phyloP scores from a whole-genome alignment of 495 filamentous ascomycete genomes.

The Lepraria neglecta region DNA sequence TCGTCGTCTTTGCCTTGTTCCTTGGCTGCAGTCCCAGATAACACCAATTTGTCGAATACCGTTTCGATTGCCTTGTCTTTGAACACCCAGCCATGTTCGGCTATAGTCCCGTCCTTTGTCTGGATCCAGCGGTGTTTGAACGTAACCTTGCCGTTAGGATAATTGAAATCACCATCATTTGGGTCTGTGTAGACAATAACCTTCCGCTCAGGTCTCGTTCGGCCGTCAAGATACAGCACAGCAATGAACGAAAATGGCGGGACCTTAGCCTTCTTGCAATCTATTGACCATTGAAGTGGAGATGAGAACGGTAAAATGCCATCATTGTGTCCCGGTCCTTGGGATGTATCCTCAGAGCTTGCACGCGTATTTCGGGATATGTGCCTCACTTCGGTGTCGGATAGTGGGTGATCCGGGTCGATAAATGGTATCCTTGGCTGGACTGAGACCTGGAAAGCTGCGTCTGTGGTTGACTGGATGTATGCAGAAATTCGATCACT shows the following conservation, averaged over 20 bases:
- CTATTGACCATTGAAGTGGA: not conserved
- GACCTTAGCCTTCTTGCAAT: not conserved
- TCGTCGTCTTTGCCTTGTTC: slow-evolving; percentile 20
- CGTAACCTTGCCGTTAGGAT: slow-evolving; percentile 16
- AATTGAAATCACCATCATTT: slow-evolving; percentile 16
- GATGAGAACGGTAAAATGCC: not conserved
- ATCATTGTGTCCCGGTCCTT: not conserved
- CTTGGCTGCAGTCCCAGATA: slow-evolving; percentile 11
- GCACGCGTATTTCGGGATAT: not conserved
- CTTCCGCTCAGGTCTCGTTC: slow-evolving; percentile 25
- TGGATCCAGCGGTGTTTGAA: slow-evolving; percentile 24
- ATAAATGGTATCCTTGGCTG: slow-evolving; percentile 26
- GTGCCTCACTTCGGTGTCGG: not conserved
- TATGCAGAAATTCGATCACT: slow-evolving; percentile 27
- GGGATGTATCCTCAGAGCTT: not conserved
- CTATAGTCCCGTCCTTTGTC: slow-evolving; percentile 24
- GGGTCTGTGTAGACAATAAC: slow-evolving; percentile 29
- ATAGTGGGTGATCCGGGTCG: not conserved
- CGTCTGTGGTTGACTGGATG: slow-evolving; percentile 25
- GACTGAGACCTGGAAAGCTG: slow-evolving; percentile 9
- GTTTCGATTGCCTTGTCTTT: slow-evolving; percentile 32
- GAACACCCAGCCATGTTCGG: slow-evolving; percentile 29
- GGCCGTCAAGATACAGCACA: slow-evolving; percentile 29
- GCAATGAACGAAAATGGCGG: slow-evolving; percentile 30
- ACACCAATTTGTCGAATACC: slow-evolving; percentile 26